These are phyloP conservation scores for Pyrenochaeta sp. DNA, from an alignment of 2,329 filamentous ascomycete genomes.

Conservation along the genomic window DNA sequence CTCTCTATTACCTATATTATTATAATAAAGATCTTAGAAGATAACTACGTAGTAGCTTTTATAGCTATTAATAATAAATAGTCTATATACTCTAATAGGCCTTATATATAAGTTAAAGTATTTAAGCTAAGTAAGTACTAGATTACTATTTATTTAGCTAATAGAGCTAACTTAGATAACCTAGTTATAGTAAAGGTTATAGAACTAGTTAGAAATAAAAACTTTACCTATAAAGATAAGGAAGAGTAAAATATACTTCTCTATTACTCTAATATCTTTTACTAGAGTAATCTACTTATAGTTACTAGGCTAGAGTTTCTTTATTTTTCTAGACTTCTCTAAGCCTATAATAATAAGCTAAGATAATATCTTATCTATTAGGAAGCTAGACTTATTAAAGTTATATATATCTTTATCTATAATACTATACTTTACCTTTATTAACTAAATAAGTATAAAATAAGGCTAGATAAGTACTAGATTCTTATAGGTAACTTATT, in stretches of 20 bases:
- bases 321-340: slow-evolving; percentile 18
- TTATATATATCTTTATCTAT: slow-evolving; percentile 21
- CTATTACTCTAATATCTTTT: slow-evolving; percentile 19
- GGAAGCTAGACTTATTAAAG: slow-evolving; percentile 27
- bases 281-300: slow-evolving; percentile 41
- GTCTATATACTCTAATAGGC: slow-evolving; percentile 24
- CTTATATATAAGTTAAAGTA: neutral
- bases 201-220: slow-evolving; percentile 15
- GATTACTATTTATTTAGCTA: neutral
- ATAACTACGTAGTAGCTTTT: too few relatives aligned
- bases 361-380: slow-evolving; percentile 18
- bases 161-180: neutral
- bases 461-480: slow-evolving; percentile 4
- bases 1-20: too few relatives aligned
- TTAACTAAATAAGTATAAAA: slow-evolving; percentile 12
- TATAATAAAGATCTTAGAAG: too few relatives aligned
- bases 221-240: slow-evolving; percentile 15
- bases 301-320: slow-evolving; percentile 34
- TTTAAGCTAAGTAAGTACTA: neutral
- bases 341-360: slow-evolving; percentile 14
- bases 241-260: slow-evolving; percentile 13
- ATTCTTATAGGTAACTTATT: slow-evolving; percentile 7
- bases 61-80: too few relatives aligned
- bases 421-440: slow-evolving; percentile 19
- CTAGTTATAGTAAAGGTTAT: too few relatives aligned